Conservation (phyloP, 768 basidiomycete species). For the Suillus cothurnatus region DNA sequence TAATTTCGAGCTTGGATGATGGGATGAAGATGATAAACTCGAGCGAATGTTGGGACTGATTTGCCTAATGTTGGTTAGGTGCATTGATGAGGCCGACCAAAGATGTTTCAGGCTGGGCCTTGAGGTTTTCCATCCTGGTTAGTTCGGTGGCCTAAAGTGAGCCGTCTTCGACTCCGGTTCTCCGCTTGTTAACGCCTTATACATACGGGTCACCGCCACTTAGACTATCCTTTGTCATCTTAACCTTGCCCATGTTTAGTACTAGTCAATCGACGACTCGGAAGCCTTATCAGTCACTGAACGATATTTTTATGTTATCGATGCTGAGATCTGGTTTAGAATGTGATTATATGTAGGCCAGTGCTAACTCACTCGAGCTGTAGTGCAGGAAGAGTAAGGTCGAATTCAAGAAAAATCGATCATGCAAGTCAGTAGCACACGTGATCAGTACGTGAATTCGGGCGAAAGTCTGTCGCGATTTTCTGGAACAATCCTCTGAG, state of each 20-base stretch:
- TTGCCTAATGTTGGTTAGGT: conserved; percentile 53
- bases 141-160: no score
- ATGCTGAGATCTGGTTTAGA: background rate
- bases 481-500: no score
- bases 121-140: no score
- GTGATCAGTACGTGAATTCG: no score
- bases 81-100: conserved; percentile 58
- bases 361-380: background rate
- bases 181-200: no score
- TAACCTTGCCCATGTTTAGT: background rate
- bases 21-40: background rate
- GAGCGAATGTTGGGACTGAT: background rate
- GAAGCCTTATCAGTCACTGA: background rate
- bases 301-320: background rate
- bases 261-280: background rate
- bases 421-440: no score
- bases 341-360: no score
- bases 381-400: background rate
- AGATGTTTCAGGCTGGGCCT: background rate
- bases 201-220: background rate
- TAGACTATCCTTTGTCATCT: background rate
- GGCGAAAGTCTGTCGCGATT: no score
- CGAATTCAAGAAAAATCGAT: no score
- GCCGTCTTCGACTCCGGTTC: background rate
- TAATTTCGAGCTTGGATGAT: background rate